Conservation (phyloP, 768 basidiomycete species). For the Termitomyces sp. region DNA sequence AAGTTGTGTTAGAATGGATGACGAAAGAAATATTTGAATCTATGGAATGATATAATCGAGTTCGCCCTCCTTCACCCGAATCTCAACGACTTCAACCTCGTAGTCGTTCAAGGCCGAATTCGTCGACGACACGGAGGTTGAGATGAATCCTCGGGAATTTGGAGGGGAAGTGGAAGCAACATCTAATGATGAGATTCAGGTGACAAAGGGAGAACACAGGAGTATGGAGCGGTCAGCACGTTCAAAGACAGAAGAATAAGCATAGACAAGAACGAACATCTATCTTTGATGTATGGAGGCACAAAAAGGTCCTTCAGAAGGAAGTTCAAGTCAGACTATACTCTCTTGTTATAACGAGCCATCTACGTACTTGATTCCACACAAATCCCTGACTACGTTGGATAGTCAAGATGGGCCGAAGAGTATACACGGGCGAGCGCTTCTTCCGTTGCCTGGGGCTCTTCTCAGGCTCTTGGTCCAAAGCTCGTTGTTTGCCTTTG, state of each 20-base stretch:
- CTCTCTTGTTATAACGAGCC: not conserved
- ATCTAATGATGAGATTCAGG: conserved; percentile 37
- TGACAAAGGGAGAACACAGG: conserved; percentile 4
- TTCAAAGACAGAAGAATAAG: conserved; percentile 10
- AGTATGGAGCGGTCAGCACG: conserved; percentile 15
- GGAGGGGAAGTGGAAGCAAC: conserved; percentile 82
- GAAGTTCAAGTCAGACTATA: not conserved
- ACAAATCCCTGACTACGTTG: conserved; percentile 86
- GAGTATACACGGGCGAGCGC: conserved; percentile 50
- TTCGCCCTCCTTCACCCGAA: conserved; percentile 76
- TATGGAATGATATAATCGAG: conserved; percentile 71
- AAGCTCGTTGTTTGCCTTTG: conserved; percentile 79
- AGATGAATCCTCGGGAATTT: conserved; percentile 58
- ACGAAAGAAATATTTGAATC: conserved; percentile 5
- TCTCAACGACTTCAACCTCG: conserved; percentile 85
- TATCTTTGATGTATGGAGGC: conserved; percentile 84
- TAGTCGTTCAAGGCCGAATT: conserved; percentile 67
- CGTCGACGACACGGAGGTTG: conserved; percentile 63
- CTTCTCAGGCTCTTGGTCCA: conserved; percentile 57
- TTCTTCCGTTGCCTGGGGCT: conserved; percentile 47
- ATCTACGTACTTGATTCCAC: conserved; percentile 73
- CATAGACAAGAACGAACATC: conserved; percentile 56
- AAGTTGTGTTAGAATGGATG: not conserved
- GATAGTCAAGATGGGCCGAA: conserved; percentile 82
- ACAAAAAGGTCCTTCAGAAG: conserved; percentile 72